Percentiles rank a stretch among this genome's conserved stretches.
Evolutionary conservation across 208 protist genomes (phyloP).

Genomic region (Naegleria lovaniensis): DNA sequence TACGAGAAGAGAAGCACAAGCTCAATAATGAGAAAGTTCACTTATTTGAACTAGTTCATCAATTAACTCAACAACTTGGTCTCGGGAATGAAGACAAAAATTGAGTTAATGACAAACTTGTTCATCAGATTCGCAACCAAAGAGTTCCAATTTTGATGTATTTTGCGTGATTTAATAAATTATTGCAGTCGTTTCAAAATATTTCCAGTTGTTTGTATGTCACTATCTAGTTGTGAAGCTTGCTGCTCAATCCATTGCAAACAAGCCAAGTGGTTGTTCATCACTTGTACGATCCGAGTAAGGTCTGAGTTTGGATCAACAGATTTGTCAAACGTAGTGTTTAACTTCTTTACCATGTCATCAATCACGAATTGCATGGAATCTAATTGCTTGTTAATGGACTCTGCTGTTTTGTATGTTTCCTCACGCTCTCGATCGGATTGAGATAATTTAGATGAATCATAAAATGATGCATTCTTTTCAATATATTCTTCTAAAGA

Average conservation of each 20-base stretch:
- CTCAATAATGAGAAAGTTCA: neutral
- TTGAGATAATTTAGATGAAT: neutral
- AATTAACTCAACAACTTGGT: neutral
- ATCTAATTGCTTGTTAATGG: neutral
- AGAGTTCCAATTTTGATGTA: no score
- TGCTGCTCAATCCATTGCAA: neutral
- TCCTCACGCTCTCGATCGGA: neutral
- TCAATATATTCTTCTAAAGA: neutral
- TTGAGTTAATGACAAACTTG: no score
- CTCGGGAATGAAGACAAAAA: no score
- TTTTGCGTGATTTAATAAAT: neutral
- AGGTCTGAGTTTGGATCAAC: neutral
- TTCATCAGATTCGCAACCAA: no score
- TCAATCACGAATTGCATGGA: neutral
- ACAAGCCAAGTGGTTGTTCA: neutral
- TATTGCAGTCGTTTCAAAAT: neutral
- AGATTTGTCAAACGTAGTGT: neutral
- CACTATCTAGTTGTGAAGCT: neutral
- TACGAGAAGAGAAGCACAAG: neutral
- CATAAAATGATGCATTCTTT: neutral
- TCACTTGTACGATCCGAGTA: neutral
- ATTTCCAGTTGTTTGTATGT: neutral
- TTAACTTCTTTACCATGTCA: neutral
- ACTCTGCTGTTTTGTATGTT: neutral
- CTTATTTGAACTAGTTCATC: neutral